phyloP scores from a whole-genome alignment of 768 basidiomycete species.

The Calocybe cyanea region DNA sequence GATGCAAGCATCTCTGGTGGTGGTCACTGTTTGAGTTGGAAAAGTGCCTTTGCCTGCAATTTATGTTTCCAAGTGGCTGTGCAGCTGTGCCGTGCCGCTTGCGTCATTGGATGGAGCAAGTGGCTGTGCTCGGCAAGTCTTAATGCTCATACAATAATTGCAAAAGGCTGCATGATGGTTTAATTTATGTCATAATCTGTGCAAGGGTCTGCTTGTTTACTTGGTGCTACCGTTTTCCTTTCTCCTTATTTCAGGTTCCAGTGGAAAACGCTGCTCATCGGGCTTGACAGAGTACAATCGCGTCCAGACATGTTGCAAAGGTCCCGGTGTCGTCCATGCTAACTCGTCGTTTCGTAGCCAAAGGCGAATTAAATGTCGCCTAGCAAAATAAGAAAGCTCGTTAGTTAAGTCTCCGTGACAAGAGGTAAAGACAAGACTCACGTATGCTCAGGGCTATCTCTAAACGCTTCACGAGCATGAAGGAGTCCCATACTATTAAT shows the following conservation, averaged over 20 bases:
- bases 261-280: conserved; percentile 40
- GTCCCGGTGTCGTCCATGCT: conserved; percentile 40
- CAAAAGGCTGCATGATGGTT: too few relatives aligned
- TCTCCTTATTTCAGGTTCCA: conserved; percentile 42
- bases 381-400: conserved; percentile 11
- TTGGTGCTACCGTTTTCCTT: conserved; percentile 29
- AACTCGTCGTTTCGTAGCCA: conserved; percentile 45
- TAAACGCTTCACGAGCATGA: conserved; percentile 42
- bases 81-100: too few relatives aligned
- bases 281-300: conserved; percentile 34
- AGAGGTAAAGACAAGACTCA: conserved; percentile 18
- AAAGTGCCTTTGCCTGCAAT: too few relatives aligned
- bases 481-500: conserved; percentile 43
- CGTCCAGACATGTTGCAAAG: conserved; percentile 33
- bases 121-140: too few relatives aligned
- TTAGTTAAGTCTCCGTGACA: background rate
- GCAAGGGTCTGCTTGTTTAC: conserved; percentile 6
- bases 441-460: conserved; percentile 38
- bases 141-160: too few relatives aligned
- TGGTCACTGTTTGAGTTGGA: background rate
- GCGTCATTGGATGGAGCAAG: too few relatives aligned
- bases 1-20: conserved; percentile 40
- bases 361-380: conserved; percentile 41
- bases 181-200: too few relatives aligned
- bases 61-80: too few relatives aligned